A percentile compares a stretch with the other conserved stretches of the same genome.
Evolutionary conservation across 345 rosid species (phyloP).

Genomic region (Trapa bicornis): DNA sequence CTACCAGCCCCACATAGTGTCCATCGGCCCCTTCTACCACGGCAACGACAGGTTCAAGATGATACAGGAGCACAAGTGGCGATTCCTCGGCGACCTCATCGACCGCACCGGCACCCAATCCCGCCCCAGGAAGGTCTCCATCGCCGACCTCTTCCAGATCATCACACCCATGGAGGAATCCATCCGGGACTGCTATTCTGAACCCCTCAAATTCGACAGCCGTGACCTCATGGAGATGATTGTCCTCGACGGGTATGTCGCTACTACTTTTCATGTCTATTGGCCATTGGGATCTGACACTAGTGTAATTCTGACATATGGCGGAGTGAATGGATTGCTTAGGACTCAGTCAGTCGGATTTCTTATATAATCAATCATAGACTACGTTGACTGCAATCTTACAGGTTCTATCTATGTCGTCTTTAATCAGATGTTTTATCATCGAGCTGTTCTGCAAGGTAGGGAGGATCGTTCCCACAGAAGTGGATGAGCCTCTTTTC

Average conservation of each 20-base stretch:
- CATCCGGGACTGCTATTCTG: slow-evolving; percentile 8
- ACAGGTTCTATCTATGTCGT: neutral
- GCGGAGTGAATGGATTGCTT: neutral
- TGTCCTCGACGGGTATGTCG: neutral
- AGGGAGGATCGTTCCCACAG: slow-evolving; percentile 17
- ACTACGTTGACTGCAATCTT: too few relatives aligned
- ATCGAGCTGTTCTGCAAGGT: slow-evolving; percentile 39
- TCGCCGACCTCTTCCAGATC: neutral
- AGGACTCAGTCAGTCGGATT: too few relatives aligned
- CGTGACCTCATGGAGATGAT: slow-evolving; percentile 3
- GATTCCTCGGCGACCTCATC: slow-evolving; percentile 4
- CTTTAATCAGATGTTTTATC: slow-evolving; percentile 36
- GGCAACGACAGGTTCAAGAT: neutral
- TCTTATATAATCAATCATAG: too few relatives aligned
- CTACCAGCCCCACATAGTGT: slow-evolving; percentile 6
- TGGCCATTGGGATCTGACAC: too few relatives aligned
- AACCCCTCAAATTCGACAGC: neutral
- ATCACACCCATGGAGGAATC: neutral
- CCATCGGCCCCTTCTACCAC: slow-evolving; percentile 10
- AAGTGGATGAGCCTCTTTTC: slow-evolving; percentile 36
- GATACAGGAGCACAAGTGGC: slow-evolving; percentile 9
- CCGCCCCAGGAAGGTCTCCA: neutral
- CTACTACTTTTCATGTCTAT: too few relatives aligned
- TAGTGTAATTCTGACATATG: too few relatives aligned
- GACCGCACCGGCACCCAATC: neutral